phyloP scores from a whole-genome alignment of 1,284 basidiomycete genomes.

The Chondrostereum purpureum region DNA sequence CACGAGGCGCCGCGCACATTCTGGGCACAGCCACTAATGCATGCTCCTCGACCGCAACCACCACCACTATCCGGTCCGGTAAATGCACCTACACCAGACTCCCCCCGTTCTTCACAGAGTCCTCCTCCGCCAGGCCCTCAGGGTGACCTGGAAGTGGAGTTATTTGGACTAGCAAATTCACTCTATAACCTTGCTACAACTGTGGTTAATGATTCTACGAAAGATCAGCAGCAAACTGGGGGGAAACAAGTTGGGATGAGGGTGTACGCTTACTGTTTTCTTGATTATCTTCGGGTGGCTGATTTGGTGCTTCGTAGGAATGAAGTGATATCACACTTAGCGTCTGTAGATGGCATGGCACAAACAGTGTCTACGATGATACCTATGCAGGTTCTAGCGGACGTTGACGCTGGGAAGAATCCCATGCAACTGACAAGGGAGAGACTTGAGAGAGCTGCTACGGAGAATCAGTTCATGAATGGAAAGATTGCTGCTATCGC shows the following conservation, averaged over 20 bases:
- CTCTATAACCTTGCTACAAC: slow-evolving; percentile 76
- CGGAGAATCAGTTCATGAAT: slow-evolving; percentile 85
- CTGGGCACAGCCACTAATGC: too few relatives aligned
- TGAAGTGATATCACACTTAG: slow-evolving; percentile 60
- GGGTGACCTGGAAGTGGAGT: slow-evolving; percentile 67
- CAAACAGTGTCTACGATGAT: slow-evolving; percentile 54
- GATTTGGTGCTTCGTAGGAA: slow-evolving; percentile 39
- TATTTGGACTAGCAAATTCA: slow-evolving; percentile 64
- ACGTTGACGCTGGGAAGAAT: slow-evolving; percentile 72
- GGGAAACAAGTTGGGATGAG: slow-evolving; percentile 67
- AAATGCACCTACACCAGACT: slow-evolving; percentile 49
- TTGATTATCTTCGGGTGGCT: not conserved
- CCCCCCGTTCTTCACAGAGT: slow-evolving; percentile 62
- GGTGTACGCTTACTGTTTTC: slow-evolving; percentile 39
- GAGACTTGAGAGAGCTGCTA: slow-evolving; percentile 68
- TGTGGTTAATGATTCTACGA: slow-evolving; percentile 72
- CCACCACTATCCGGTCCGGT: not conserved
- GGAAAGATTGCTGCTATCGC: slow-evolving; percentile 73
- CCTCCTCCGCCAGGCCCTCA: slow-evolving; percentile 59
- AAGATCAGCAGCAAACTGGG: slow-evolving; percentile 61
- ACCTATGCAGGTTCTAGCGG: slow-evolving; percentile 63
- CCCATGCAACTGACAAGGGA: slow-evolving; percentile 75
- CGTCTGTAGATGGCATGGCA: slow-evolving; percentile 58
- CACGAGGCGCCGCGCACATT: too few relatives aligned
- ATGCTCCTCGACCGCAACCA: not conserved